These are phyloP conservation scores for Lupinus albus DNA, from an alignment of 306 rosid genomes.

Conservation along the genomic window DNA sequence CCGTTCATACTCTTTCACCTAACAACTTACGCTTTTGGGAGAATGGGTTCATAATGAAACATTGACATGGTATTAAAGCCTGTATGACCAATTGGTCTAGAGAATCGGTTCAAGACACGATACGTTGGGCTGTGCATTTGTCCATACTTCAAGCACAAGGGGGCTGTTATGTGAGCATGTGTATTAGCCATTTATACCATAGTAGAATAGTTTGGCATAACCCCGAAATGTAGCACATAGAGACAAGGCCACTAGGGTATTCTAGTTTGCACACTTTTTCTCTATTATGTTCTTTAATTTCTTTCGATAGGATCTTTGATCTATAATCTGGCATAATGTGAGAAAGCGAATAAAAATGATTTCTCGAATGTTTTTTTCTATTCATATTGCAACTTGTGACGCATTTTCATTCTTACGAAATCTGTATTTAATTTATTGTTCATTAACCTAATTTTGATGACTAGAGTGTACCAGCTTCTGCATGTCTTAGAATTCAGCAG, in stretches of 20 bases:
- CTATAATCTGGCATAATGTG: slow-evolving; percentile 6
- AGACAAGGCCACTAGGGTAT: not conserved
- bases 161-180: not conserved
- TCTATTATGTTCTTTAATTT: not conserved
- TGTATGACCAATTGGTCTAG: not conserved
- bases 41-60: not conserved
- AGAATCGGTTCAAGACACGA: not conserved
- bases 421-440: slow-evolving; percentile 30
- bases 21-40: not conserved
- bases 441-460: slow-evolving; percentile 37
- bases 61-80: not conserved
- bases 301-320: slow-evolving; percentile 23
- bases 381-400: slow-evolving; percentile 13
- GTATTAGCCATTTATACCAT: no score
- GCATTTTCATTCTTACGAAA: slow-evolving; percentile 9
- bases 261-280: slow-evolving; percentile 11
- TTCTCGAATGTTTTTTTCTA: not conserved
- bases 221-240: no score
- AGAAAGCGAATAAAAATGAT: slow-evolving; percentile 2
- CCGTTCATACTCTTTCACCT: not conserved
- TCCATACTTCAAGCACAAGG: not conserved
- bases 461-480: slow-evolving; percentile 72
- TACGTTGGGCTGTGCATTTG: no score
- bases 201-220: no score
- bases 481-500: slow-evolving; percentile 85